A percentile compares a stretch with the other conserved stretches of the same genome.
These are phyloP conservation scores for Smittium mucronatum DNA, from an alignment of 371 early-diverging fungal genomes.

Conservation along the genomic window DNA sequence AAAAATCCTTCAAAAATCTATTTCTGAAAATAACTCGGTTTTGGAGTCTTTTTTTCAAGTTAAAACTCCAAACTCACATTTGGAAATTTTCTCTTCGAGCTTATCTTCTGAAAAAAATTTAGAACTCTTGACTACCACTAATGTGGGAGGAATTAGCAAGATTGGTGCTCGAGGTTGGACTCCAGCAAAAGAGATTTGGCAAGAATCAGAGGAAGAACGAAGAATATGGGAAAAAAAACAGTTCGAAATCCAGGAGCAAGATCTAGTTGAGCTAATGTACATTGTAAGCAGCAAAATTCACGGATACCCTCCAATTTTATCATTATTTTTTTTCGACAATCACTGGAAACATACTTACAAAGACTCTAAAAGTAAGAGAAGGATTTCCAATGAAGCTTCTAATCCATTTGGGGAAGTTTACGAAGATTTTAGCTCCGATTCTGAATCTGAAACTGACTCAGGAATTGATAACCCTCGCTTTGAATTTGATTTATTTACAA, in stretches of 20 bases:
- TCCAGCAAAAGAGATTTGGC: background rate
- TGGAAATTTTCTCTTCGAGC: background rate
- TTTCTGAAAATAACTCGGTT: background rate
- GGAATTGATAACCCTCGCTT: constrained; percentile 37
- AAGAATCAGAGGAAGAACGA: constrained; percentile 32
- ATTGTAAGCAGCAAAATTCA: constrained; percentile 82
- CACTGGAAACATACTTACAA: constrained; percentile 48
- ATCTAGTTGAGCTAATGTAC: constrained; percentile 76
- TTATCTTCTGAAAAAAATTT: background rate
- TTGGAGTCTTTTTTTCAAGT: constrained; percentile 3
- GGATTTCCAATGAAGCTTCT: constrained; percentile 24
- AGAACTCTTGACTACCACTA: background rate
- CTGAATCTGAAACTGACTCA: background rate
- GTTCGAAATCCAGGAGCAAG: constrained; percentile 51
- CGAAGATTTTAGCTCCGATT: constrained; percentile 12
- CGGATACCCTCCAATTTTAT: constrained; percentile 69
- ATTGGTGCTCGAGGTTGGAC: constrained; percentile 5
- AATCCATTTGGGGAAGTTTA: constrained; percentile 26
- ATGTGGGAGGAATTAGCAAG: background rate
- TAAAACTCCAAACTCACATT: constrained; percentile 13
- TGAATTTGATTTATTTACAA: constrained; percentile 74
- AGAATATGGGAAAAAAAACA: constrained; percentile 24
- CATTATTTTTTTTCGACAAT: constrained; percentile 80
- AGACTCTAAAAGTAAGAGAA: constrained; percentile 22
- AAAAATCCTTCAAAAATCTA: constrained; percentile 13